A percentile compares a stretch with the other conserved stretches of the same genome.
These are phyloP conservation scores for Pseudozyma hubeiensis DNA, from an alignment of 1,284 basidiomycete genomes.

Conservation along the genomic window DNA sequence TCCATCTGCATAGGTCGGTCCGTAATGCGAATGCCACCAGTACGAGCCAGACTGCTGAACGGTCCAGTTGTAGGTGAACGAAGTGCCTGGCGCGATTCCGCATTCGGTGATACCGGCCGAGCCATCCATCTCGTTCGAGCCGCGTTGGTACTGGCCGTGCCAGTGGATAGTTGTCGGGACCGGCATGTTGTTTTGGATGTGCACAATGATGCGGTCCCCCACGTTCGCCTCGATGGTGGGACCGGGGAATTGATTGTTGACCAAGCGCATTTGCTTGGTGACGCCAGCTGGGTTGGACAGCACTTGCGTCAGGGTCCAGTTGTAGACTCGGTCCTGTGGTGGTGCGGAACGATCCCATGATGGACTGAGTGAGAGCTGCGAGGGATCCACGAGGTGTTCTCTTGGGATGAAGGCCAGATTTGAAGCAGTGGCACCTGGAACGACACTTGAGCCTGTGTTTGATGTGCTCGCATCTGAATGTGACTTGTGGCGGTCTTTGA, in stretches of 20 bases:
- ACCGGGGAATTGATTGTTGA: constrained; percentile 58
- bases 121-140: constrained; percentile 59
- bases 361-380: constrained; percentile 42
- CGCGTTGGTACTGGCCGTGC: constrained; percentile 64
- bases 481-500: constrained; percentile 57
- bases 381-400: constrained; percentile 31
- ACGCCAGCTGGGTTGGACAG: constrained; percentile 51
- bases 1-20: constrained; percentile 60
- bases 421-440: constrained; percentile 26
- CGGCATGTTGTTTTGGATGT: constrained; percentile 54
- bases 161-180: constrained; percentile 55
- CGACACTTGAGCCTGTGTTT: background rate
- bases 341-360: constrained; percentile 48
- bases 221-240: constrained; percentile 55
- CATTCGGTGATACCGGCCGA: constrained; percentile 64
- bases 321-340: constrained; percentile 49
- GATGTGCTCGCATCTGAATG: constrained; percentile 19
- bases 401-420: constrained; percentile 56
- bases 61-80: constrained; percentile 54
- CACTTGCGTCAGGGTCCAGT: constrained; percentile 52
- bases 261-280: constrained; percentile 53
- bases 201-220: constrained; percentile 59
- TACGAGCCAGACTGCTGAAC: constrained; percentile 69
- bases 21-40: constrained; percentile 70
- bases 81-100: constrained; percentile 56